A percentile compares a stretch with the other conserved stretches of the same genome.
Evolutionary conservation across 2,329 filamentous ascomycete genomes (phyloP).

Genomic region (Chaetoscypha palmicola): DNA sequence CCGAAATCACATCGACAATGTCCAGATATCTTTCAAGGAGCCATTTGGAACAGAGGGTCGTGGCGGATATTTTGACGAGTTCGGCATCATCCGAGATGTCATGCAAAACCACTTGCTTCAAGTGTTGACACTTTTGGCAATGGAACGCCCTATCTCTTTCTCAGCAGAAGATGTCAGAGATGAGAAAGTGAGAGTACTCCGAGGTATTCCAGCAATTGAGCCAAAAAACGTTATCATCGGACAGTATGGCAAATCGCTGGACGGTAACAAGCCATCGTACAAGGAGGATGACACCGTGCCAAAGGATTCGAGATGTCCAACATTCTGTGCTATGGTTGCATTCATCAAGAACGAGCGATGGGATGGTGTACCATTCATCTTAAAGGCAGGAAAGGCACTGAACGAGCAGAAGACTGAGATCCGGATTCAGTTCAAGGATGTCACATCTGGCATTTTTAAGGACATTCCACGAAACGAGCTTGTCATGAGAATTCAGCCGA

Average conservation of each 20-base stretch:
- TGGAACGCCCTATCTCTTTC: slow-evolving; percentile 98
- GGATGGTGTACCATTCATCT: slow-evolving; percentile 98
- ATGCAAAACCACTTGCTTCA: slow-evolving; percentile 99
- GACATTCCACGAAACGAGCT: slow-evolving; percentile 99
- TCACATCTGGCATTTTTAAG: slow-evolving; percentile 99
- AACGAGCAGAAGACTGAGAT: slow-evolving; percentile 99
- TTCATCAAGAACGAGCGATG: slow-evolving; percentile 99
- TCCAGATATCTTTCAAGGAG: slow-evolving; percentile 99
- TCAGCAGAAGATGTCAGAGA: slow-evolving; percentile 97
- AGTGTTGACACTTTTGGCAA: slow-evolving; percentile 89
- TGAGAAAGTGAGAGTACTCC: slow-evolving; percentile 94
- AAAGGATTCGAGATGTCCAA: slow-evolving; percentile 94
- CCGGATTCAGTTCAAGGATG: slow-evolving; percentile 98
- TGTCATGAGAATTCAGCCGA: slow-evolving; percentile 97
- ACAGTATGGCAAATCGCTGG: slow-evolving; percentile 93
- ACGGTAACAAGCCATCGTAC: slow-evolving; percentile 94
- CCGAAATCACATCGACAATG: slow-evolving; percentile 97
- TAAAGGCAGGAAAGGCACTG: slow-evolving; percentile 97
- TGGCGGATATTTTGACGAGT: slow-evolving; percentile 98
- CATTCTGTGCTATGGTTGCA: slow-evolving; percentile 93
- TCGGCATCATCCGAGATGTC: slow-evolving; percentile 97
- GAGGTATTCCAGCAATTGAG: slow-evolving; percentile 88
- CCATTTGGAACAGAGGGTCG: slow-evolving; percentile 97
- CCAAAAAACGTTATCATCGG: slow-evolving; percentile 99
- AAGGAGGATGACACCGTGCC: slow-evolving; percentile 98